phyloP scores from a whole-genome alignment of 441 rosid genomes.

The Populus tomentosa region DNA sequence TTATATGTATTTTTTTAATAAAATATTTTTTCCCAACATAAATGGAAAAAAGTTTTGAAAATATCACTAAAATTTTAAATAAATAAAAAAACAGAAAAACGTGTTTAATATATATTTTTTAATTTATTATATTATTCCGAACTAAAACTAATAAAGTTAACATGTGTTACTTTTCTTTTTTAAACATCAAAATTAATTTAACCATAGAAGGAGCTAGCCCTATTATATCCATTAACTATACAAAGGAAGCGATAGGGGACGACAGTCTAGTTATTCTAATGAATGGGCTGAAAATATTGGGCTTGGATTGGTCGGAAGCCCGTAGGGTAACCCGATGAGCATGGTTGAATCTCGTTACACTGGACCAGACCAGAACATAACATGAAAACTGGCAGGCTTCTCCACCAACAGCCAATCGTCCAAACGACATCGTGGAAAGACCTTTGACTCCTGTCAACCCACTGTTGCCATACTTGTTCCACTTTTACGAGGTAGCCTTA shows the following conservation, averaged over 20 bases:
- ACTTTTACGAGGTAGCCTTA: background rate
- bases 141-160: background rate
- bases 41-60: no score
- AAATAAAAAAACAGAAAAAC: background rate
- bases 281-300: background rate
- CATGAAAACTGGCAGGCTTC: background rate
- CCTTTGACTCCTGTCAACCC: constrained; percentile 2
- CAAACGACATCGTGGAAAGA: constrained; percentile 7
- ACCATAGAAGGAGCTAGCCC: background rate
- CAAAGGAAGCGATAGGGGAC: background rate
- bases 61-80: background rate
- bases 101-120: background rate
- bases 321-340: no score
- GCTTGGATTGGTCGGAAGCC: background rate
- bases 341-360: background rate
- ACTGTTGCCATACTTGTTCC: background rate
- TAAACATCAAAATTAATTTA: background rate
- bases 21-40: background rate
- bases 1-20: no score
- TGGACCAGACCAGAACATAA: background rate
- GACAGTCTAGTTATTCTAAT: background rate
- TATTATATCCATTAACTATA: background rate
- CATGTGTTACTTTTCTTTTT: background rate
- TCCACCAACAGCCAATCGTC: background rate
- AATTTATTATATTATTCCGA: background rate